Evolutionary conservation across 164 flowering plant species (phyloP).

Genomic region (Brasenia schreberi): DNA sequence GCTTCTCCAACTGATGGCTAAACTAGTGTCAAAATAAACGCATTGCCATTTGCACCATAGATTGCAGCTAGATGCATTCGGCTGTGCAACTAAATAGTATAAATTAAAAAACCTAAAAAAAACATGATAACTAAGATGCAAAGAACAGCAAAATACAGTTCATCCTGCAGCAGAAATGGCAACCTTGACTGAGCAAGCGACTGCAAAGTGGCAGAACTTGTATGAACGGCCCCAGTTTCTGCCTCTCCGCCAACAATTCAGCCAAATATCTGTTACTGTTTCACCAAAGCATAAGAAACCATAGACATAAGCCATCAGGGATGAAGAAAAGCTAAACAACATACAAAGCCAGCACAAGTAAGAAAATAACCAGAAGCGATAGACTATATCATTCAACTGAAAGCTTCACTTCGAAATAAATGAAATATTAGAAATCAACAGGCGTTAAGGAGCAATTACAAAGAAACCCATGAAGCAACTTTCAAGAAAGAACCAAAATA

Average conservation of each 20-base stretch:
- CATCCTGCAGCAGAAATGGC: no score
- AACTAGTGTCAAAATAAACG: background rate
- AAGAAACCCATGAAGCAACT: no score
- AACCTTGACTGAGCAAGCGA: slow-evolving; percentile 72
- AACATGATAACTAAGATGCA: background rate
- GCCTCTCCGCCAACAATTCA: slow-evolving; percentile 67
- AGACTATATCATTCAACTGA: background rate
- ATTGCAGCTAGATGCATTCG: background rate
- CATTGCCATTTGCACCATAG: background rate
- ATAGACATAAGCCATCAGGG: slow-evolving; percentile 1
- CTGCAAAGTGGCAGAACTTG: slow-evolving; percentile 54
- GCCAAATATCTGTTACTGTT: slow-evolving; percentile 42
- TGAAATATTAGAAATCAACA: background rate
- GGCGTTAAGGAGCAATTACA: no score
- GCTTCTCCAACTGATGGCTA: no score
- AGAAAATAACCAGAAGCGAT: background rate
- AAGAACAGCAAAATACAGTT: no score
- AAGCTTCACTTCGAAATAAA: background rate
- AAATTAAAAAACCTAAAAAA: no score
- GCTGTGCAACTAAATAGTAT: no score
- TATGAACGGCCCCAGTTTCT: slow-evolving; percentile 65
- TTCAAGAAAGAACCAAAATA: no score
- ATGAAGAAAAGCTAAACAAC: background rate
- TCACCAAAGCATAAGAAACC: slow-evolving; percentile 5
- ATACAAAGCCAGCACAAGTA: background rate